Evolutionary conservation across 2,329 filamentous ascomycete genomes (phyloP).

Genomic region (Furcasterigmium furcatum): DNA sequence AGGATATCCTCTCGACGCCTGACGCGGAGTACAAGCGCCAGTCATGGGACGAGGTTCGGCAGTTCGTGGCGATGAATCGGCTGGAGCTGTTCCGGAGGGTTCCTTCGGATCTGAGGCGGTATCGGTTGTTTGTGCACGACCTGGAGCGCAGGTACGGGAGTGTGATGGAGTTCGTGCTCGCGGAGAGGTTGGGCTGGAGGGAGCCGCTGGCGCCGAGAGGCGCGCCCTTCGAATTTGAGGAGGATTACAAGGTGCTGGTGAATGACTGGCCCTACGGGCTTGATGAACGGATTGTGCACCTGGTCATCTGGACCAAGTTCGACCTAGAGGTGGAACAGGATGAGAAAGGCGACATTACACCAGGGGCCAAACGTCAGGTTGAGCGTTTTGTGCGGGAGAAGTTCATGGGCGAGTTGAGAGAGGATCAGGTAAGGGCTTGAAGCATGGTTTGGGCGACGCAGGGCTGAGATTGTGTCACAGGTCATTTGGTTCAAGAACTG

Average conservation of each 20-base stretch:
- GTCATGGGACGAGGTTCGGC: slow-evolving; percentile 67
- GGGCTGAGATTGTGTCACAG: slow-evolving; percentile 2
- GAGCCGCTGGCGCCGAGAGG: slow-evolving; percentile 20
- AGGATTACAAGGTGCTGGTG: slow-evolving; percentile 70
- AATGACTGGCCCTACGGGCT: slow-evolving; percentile 97
- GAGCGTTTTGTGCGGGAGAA: slow-evolving; percentile 65
- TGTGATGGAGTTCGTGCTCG: slow-evolving; percentile 73
- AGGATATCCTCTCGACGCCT: slow-evolving; percentile 64
- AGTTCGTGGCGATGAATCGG: slow-evolving; percentile 60
- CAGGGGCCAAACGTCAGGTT: slow-evolving; percentile 59
- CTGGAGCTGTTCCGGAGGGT: slow-evolving; percentile 75
- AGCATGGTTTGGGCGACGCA: no score
- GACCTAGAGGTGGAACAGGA: slow-evolving; percentile 63
- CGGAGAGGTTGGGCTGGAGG: slow-evolving; percentile 67
- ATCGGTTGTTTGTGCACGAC: slow-evolving; percentile 65
- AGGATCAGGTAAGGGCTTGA: slow-evolving; percentile 52
- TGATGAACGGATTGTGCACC: slow-evolving; percentile 72
- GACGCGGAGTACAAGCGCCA: slow-evolving; percentile 62
- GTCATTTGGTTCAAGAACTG: slow-evolving; percentile 86
- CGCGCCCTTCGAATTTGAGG: slow-evolving; percentile 38
- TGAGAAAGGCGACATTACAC: slow-evolving; percentile 63
- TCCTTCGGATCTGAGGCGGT: slow-evolving; percentile 75
- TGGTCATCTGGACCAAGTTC: slow-evolving; percentile 95
- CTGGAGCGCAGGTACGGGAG: slow-evolving; percentile 69
- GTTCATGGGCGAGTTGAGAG: slow-evolving; percentile 55